These are phyloP conservation scores for Solioccasus polychromus DNA, from an alignment of 768 basidiomycete genomes.

Conservation along the genomic window DNA sequence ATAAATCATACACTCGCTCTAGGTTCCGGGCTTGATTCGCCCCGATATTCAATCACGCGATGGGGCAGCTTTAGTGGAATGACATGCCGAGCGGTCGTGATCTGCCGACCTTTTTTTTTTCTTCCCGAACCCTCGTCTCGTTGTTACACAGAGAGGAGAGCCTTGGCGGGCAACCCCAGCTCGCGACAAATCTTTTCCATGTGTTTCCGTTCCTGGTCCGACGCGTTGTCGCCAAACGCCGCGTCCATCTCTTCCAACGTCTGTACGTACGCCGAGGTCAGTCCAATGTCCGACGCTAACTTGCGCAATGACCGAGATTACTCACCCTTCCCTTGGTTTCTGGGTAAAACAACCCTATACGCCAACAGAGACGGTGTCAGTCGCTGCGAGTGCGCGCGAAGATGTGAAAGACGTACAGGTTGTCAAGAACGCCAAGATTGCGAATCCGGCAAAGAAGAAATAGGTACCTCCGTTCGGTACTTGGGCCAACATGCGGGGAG, in stretches of 20 bases:
- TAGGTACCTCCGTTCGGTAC: conserved; percentile 25
- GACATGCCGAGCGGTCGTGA: too few relatives aligned
- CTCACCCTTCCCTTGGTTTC: conserved; percentile 34
- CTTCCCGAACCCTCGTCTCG: not conserved
- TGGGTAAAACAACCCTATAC: conserved; percentile 25
- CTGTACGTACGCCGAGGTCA: conserved; percentile 14
- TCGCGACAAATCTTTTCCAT: conserved; percentile 28
- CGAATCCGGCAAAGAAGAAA: conserved; percentile 28
- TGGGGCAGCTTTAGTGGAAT: too few relatives aligned
- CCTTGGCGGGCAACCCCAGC: conserved; percentile 27
- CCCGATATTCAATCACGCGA: too few relatives aligned
- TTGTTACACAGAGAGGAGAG: conserved; percentile 17
- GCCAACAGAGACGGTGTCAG: not conserved
- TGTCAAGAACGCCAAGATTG: conserved; percentile 28
- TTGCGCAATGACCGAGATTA: not conserved
- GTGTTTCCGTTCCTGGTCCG: conserved; percentile 25
- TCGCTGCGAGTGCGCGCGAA: not conserved
- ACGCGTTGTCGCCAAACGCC: conserved; percentile 29
- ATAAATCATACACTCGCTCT: too few relatives aligned
- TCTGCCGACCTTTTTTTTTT: too few relatives aligned
- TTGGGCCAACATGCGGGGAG: conserved; percentile 25
- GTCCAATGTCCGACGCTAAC: too few relatives aligned
- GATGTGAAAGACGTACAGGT: conserved; percentile 18
- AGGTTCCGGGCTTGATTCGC: too few relatives aligned
- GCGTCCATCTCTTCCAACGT: conserved; percentile 34